Percentiles rank a stretch among this genome's conserved stretches.
Conservation (phyloP, 2,329 filamentous ascomycete genomes). For the Cordyceps farinosa region DNA sequence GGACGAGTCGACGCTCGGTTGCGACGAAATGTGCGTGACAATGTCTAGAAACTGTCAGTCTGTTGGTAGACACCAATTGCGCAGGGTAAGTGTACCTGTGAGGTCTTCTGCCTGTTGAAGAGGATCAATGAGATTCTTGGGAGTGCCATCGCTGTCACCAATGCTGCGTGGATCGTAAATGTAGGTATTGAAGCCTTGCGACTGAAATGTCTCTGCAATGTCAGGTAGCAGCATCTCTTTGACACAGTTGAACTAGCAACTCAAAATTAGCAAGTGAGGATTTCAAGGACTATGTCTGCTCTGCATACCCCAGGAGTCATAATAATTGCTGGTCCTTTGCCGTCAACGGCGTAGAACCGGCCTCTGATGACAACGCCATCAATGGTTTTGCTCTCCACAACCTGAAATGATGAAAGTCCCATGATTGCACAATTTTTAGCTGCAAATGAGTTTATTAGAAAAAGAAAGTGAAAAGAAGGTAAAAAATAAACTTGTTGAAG, state of each 20-base stretch:
- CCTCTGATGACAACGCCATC: conserved; percentile 39
- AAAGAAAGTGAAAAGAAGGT: not conserved
- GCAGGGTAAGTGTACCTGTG: conserved; percentile 20
- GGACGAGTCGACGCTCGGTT: conserved; percentile 34
- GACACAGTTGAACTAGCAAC: conserved; percentile 20
- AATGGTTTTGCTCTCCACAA: conserved; percentile 39
- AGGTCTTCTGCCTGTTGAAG: conserved; percentile 5
- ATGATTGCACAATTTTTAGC: not conserved
- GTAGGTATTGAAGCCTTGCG: conserved; percentile 32
- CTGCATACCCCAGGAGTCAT: conserved; percentile 28
- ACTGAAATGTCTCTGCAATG: conserved; percentile 32
- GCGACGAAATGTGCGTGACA: conserved; percentile 44
- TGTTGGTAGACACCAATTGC: not conserved
- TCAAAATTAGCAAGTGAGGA: not conserved
- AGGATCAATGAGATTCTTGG: conserved; percentile 33
- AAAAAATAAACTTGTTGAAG: not conserved
- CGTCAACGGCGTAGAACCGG: conserved; percentile 32
- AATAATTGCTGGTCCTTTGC: conserved; percentile 28
- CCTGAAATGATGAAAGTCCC: conserved; percentile 16
- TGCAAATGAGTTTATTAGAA: not conserved
- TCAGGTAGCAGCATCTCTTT: conserved; percentile 34
- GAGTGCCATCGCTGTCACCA: conserved; percentile 36
- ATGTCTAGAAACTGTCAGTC: not conserved
- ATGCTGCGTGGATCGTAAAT: conserved; percentile 35
- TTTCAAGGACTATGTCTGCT: not conserved